A percentile compares a stretch with the other conserved stretches of the same genome.
Evolutionary conservation across 2,329 filamentous ascomycete species (phyloP).

Genomic region (Ophiostoma sp.): DNA sequence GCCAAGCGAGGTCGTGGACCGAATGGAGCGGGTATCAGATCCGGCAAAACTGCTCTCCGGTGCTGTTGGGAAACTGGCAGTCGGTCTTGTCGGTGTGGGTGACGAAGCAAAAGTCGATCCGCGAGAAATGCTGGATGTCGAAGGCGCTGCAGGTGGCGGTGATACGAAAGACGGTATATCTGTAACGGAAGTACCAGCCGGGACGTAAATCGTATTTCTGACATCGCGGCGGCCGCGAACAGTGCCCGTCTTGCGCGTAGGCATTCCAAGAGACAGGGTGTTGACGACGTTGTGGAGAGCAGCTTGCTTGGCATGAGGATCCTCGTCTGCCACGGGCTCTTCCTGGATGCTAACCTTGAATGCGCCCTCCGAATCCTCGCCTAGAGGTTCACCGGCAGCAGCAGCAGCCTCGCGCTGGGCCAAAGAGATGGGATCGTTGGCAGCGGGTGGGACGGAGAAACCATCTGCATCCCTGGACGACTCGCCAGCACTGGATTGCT

Average conservation of each 20-base stretch:
- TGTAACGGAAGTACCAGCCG: conserved; percentile 45
- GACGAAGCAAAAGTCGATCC: conserved; percentile 32
- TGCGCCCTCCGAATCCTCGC: conserved; percentile 57
- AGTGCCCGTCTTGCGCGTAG: conserved; percentile 67
- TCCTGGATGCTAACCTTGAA: conserved; percentile 79
- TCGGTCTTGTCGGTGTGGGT: conserved; percentile 36
- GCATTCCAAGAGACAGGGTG: conserved; percentile 60
- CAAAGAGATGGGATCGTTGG: conserved; percentile 62
- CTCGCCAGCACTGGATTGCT: conserved; percentile 34
- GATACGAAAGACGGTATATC: conserved; percentile 29
- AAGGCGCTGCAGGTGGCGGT: conserved; percentile 10
- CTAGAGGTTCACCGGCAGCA: conserved; percentile 37
- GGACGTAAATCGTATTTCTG: conserved; percentile 82
- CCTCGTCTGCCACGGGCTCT: conserved; percentile 70
- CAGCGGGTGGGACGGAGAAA: conserved; percentile 63
- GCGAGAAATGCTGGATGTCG: conserved; percentile 26
- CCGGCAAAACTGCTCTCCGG: conserved; percentile 57
- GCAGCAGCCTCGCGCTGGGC: conserved; percentile 59
- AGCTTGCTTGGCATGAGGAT: conserved; percentile 66
- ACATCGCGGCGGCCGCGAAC: conserved; percentile 85
- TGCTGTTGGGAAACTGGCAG: conserved; percentile 51
- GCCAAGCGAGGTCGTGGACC: conserved; percentile 76
- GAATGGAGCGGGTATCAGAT: conserved; percentile 86
- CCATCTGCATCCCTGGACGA: conserved; percentile 66
- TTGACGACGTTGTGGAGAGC: conserved; percentile 71